These are phyloP conservation scores for Aristolochia fimbriata DNA, from an alignment of 164 flowering plant genomes.

Conservation along the genomic window DNA sequence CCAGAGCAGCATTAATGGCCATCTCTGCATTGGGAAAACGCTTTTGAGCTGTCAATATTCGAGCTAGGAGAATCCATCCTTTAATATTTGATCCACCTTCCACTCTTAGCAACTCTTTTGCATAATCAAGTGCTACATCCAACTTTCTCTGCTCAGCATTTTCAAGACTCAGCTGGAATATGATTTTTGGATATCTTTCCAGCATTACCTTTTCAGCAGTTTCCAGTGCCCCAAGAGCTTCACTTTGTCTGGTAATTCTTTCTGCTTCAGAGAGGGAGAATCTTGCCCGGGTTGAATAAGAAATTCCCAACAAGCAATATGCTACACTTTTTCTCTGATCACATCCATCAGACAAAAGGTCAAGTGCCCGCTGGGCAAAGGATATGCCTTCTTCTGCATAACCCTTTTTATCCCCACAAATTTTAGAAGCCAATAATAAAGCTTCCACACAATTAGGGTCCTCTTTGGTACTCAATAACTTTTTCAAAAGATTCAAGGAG, in stretches of 20 bases:
- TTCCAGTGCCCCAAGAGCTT: constrained; percentile 62
- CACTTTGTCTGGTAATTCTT: constrained; percentile 31
- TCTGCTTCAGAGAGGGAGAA: constrained; percentile 42
- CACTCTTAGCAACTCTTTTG: constrained; percentile 52
- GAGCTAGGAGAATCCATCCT: constrained; percentile 64
- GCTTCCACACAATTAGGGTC: constrained; percentile 33
- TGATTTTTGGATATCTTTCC: constrained; percentile 34
- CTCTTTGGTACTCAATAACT: constrained; percentile 35
- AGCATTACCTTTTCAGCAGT: constrained; percentile 33
- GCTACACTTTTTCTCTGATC: constrained; percentile 34
- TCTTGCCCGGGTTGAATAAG: constrained; percentile 47
- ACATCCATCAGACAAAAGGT: constrained; percentile 31
- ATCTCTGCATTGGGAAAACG: constrained; percentile 63
- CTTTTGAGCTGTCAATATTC: constrained; percentile 78
- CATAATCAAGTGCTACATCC: constrained; percentile 64
- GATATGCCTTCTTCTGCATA: constrained; percentile 51
- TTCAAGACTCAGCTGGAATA: constrained; percentile 60
- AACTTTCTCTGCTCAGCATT: constrained; percentile 86
- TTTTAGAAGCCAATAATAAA: constrained; percentile 68
- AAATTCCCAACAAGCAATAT: constrained; percentile 46
- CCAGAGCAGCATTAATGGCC: constrained; percentile 66
- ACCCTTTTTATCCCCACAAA: constrained; percentile 38
- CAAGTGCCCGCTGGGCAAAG: constrained; percentile 32
- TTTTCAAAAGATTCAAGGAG: constrained; percentile 63
- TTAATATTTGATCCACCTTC: constrained; percentile 54